Evolutionary conservation across 192 early-diverging fungal genomes (phyloP).

Genomic region (Gigaspora rosea): DNA sequence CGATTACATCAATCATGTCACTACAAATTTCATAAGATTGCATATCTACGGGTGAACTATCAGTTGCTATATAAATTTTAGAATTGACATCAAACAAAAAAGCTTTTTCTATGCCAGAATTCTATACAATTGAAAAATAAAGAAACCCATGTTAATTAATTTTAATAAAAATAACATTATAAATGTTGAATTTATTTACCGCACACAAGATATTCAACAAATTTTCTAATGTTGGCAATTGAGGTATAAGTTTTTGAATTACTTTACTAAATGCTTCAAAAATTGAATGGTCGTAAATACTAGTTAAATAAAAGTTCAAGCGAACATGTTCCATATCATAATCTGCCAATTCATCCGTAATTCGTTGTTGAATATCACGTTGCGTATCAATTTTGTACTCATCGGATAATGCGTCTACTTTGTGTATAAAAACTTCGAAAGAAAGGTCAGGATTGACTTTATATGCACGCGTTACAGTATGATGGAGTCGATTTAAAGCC

Average conservation of each 20-base stretch:
- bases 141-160: neutral
- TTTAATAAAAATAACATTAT: neutral
- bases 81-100: constrained; percentile 89
- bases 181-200: constrained; percentile 47
- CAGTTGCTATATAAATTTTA: constrained; percentile 95
- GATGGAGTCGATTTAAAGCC: constrained; percentile 71
- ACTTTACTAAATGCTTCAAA: constrained; percentile 95
- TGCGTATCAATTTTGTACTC: constrained; percentile 96
- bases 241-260: constrained; percentile 85
- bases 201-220: constrained; percentile 91
- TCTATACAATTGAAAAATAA: constrained; percentile 49
- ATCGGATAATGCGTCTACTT: constrained; percentile 93
- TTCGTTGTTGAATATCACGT: constrained; percentile 90
- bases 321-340: constrained; percentile 75
- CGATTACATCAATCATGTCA: constrained; percentile 92
- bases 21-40: constrained; percentile 91
- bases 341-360: constrained; percentile 83
- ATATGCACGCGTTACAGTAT: constrained; percentile 75
- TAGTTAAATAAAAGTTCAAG: constrained; percentile 84
- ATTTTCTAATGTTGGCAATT: constrained; percentile 84
- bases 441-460: constrained; percentile 79
- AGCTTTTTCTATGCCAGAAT: constrained; percentile 94
- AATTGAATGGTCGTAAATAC: constrained; percentile 92
- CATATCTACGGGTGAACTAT: constrained; percentile 85
- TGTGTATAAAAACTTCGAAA: constrained; percentile 96